Evolutionary conservation across 164 flowering plant species (phyloP).

Genomic region (Malania oleifera): DNA sequence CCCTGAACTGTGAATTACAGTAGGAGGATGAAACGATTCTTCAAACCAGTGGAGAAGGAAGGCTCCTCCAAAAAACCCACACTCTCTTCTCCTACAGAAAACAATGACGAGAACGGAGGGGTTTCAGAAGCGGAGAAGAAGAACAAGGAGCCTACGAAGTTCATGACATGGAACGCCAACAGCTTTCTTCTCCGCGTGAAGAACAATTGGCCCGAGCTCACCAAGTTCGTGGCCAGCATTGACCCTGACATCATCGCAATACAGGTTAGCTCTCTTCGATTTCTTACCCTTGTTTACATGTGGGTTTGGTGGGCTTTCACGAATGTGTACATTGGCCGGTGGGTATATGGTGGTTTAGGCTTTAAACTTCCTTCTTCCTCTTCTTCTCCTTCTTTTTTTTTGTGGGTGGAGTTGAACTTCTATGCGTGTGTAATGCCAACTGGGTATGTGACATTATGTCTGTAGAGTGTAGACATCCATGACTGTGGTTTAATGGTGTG

Average conservation of each 20-base stretch:
- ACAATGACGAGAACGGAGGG: conserved; percentile 6
- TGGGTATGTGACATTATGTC: conserved; percentile 1
- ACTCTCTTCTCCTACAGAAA: conserved; percentile 22
- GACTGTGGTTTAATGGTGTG: too few species aligned
- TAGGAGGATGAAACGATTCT: conserved; percentile 73
- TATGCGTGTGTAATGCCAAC: background rate
- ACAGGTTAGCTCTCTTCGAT: conserved; percentile 44
- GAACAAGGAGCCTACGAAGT: conserved; percentile 64
- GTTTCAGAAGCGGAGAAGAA: conserved; percentile 10
- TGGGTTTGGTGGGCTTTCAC: background rate
- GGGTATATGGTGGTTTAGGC: background rate
- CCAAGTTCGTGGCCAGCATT: conserved; percentile 45
- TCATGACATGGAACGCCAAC: conserved; percentile 95
- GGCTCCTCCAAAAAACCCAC: conserved; percentile 60
- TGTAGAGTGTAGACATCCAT: too few species aligned
- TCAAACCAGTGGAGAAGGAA: conserved; percentile 77
- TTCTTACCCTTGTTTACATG: conserved; percentile 2
- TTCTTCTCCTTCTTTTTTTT: too few species aligned
- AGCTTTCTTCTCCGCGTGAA: conserved; percentile 87
- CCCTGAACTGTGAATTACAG: background rate
- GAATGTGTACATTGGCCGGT: conserved; percentile 4
- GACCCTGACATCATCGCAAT: conserved; percentile 94
- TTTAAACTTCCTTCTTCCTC: too few species aligned
- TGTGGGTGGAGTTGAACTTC: too few species aligned
- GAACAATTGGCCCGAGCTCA: conserved; percentile 78